A percentile compares a stretch with the other conserved stretches of the same genome.
Conservation (phyloP, 768 basidiomycete genomes). For the Tephrocybe sp. region DNA sequence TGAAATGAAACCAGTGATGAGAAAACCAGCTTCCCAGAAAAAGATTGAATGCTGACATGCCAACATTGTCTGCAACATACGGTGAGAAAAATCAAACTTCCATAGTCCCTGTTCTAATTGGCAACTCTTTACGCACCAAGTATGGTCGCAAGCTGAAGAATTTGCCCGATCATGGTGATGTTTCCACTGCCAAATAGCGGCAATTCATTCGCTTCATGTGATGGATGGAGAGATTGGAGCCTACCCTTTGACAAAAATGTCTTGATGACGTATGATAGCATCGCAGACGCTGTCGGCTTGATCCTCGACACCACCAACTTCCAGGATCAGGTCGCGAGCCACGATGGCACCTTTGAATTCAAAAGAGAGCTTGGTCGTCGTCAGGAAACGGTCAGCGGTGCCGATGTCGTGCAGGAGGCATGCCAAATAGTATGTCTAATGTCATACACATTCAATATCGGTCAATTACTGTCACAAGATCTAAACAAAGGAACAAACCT, state of each 20-base stretch:
- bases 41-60: slow-evolving; percentile 31
- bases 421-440: slow-evolving; percentile 46
- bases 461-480: neutral
- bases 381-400: slow-evolving; percentile 43
- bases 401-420: slow-evolving; percentile 55
- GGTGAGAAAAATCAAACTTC: slow-evolving; percentile 5
- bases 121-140: slow-evolving; percentile 30
- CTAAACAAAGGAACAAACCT: slow-evolving; percentile 15
- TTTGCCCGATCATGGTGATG: slow-evolving; percentile 49
- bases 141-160: slow-evolving; percentile 48
- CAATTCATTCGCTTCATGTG: too few species aligned
- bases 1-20: slow-evolving; percentile 18
- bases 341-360: slow-evolving; percentile 56
- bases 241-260: slow-evolving; percentile 44
- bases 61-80: slow-evolving; percentile 37
- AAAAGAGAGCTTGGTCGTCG: slow-evolving; percentile 55
- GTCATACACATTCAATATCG: neutral
- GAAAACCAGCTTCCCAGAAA: neutral
- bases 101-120: neutral
- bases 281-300: slow-evolving; percentile 53
- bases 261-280: slow-evolving; percentile 48
- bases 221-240: too few species aligned
- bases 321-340: slow-evolving; percentile 45
- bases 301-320: slow-evolving; percentile 41
- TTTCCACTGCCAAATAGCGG: slow-evolving; percentile 35